Evolutionary conservation across 2,329 filamentous ascomycete genomes (phyloP), one percentile per base, ranked within the genome.

Genomic region (Triangularia verruculosa): DNA sequence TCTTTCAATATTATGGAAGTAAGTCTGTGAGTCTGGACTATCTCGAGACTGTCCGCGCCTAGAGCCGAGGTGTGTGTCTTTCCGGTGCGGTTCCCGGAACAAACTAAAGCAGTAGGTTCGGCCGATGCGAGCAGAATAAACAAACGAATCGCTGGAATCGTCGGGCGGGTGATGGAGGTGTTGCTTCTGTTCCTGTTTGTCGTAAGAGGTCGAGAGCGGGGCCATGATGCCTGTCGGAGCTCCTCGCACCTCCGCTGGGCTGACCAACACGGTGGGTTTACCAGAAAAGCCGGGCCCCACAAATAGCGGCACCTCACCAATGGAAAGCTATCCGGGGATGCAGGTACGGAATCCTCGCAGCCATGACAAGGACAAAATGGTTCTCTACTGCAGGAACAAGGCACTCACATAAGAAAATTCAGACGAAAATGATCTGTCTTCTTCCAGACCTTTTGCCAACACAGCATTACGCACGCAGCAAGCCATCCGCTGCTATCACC

Each of bases 351-450:
- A 39, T 39, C 17, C 59, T 32, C 59, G 47, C 56, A 58, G 3
- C 55, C 28, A 28, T 28, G 6, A 39, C 51, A 30, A 43, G 12
- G 24, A 57, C 56, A 57, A 66, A 56, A 20, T 53, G 30, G 55
- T 39, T 62, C 24, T n/a, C 43, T 27, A 20, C 59, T 66, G 66
- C 61, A 66, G 64, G 66, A 62, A 64, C 63, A 61, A 56, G 62
- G 62, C 65, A 61, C n/a, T 59, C 63, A 24, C 54, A 28, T 57
- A n/a, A n/a, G n/a, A 47, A 47, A 47, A 47, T 8, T 20, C n/a
- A 20, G 34, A 43, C 17, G 2, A 43, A n/a, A 43, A 24, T 53
- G 51, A 59, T 9, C 15, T 24, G 22, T 47, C 32, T 24, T 58
- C 39, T 43, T 34, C 27, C 47, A 25, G 47, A 9, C 24, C 34